Evolutionary conservation across 2,329 filamentous ascomycete genomes (phyloP).

Genomic region (Paraphoma sp.): DNA sequence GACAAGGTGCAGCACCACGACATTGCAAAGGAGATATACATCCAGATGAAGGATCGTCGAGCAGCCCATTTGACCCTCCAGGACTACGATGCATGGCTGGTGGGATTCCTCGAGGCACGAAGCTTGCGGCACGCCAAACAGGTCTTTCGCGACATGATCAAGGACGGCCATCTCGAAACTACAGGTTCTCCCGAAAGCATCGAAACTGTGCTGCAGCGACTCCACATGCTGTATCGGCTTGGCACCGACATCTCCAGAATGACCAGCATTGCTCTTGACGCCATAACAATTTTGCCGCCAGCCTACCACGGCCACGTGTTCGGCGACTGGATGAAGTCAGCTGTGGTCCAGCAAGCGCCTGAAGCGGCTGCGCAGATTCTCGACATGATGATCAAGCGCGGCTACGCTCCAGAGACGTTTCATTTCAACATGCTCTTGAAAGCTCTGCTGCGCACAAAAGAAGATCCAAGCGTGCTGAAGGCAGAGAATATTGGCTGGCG

Average conservation of each 20-base stretch:
- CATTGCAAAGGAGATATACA: conserved; percentile 56
- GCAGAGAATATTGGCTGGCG: conserved; percentile 46
- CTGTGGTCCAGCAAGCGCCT: conserved; percentile 68
- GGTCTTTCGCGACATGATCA: conserved; percentile 91
- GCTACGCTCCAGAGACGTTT: conserved; percentile 71
- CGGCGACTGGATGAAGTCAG: conserved; percentile 85
- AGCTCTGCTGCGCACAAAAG: conserved; percentile 69
- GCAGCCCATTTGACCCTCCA: conserved; percentile 67
- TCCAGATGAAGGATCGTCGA: conserved; percentile 67
- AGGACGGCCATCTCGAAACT: conserved; percentile 51
- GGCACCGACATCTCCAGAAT: conserved; percentile 36
- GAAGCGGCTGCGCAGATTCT: conserved; percentile 76
- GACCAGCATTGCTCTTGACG: conserved; percentile 42
- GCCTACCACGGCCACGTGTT: conserved; percentile 78
- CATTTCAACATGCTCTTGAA: conserved; percentile 85
- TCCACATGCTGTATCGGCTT: conserved; percentile 37
- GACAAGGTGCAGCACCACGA: conserved; percentile 50
- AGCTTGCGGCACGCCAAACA: conserved; percentile 72
- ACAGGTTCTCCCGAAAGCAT: conserved; percentile 44
- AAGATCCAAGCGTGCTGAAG: conserved; percentile 26
- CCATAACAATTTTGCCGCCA: conserved; percentile 61
- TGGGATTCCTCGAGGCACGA: conserved; percentile 72
- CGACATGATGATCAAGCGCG: conserved; percentile 74
- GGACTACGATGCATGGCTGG: conserved; percentile 78
- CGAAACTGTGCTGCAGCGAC: conserved; percentile 28